Percentiles rank a stretch among this genome's conserved stretches.
Conservation (phyloP, 1,139 yeast genomes). For the Taphrina wiesneri region DNA sequence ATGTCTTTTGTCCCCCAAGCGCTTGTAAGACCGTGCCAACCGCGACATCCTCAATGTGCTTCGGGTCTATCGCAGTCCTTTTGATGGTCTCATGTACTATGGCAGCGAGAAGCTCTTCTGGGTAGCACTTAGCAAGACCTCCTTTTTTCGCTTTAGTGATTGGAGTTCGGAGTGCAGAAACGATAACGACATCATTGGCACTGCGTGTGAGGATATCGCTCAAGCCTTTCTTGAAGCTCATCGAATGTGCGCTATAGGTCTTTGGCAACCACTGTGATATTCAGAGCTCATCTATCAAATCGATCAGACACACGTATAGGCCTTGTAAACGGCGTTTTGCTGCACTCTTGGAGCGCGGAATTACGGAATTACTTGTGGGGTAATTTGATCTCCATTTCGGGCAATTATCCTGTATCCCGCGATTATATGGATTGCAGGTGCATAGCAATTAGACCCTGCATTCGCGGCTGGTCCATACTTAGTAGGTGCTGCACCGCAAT, state of each 20-base stretch:
- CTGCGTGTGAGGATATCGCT: neutral
- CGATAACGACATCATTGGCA: slow-evolving; percentile 82
- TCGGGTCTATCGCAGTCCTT: slow-evolving; percentile 44
- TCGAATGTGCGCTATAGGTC: no score
- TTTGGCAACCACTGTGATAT: no score
- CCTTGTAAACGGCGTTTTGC: neutral
- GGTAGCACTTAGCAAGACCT: slow-evolving; percentile 68
- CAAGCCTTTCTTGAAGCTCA: neutral
- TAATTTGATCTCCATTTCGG: neutral
- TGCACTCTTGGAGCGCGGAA: neutral
- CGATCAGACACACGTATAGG: no score
- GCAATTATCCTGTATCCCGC: no score
- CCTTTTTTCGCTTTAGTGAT: slow-evolving; percentile 61
- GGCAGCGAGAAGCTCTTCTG: slow-evolving; percentile 69
- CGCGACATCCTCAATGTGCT: slow-evolving; percentile 45
- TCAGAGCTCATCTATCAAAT: no score
- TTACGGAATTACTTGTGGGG: slow-evolving; percentile 1
- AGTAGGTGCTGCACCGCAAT: no score
- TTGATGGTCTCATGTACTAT: slow-evolving; percentile 59
- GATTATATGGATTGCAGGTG: no score
- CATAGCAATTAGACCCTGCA: no score
- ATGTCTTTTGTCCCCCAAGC: slow-evolving; percentile 48
- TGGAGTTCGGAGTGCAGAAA: slow-evolving; percentile 87
- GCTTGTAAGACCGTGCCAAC: slow-evolving; percentile 48
- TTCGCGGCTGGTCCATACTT: no score